phyloP scores from a whole-genome alignment of 1,139 yeast genomes.

The Lodderomyces jiufengensis region DNA sequence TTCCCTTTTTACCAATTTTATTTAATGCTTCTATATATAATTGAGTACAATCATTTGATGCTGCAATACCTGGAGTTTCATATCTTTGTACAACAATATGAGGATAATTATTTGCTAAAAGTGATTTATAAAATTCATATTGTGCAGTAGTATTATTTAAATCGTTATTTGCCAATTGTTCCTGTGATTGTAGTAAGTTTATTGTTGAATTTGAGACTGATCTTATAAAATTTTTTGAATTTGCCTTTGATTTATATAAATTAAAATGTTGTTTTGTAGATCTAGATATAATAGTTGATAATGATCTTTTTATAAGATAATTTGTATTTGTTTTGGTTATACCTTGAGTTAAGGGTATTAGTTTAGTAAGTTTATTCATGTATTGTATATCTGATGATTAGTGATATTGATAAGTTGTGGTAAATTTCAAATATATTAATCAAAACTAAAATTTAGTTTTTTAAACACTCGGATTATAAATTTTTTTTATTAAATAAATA shows the following conservation, averaged over 20 bases:
- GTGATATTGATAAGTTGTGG: not conserved
- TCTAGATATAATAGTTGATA: slow-evolving; percentile 1
- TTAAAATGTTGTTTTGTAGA: not conserved
- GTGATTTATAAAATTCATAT: slow-evolving; percentile 72
- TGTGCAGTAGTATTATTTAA: slow-evolving; percentile 66
- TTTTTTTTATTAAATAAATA: no score
- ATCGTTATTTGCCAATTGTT: slow-evolving; percentile 77
- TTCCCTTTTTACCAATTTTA: slow-evolving; percentile 70
- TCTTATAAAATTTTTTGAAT: slow-evolving; percentile 3
- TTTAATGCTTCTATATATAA: slow-evolving; percentile 78
- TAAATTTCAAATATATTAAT: no score
- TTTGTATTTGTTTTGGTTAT: not conserved
- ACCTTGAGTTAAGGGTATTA: slow-evolving; percentile 5
- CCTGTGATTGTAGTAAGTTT: slow-evolving; percentile 59
- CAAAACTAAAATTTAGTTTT: no score
- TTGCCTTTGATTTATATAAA: not conserved
- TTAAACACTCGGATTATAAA: no score
- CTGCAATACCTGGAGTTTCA: slow-evolving; percentile 87
- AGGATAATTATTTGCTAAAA: slow-evolving; percentile 79
- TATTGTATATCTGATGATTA: not conserved
- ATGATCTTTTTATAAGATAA: not conserved
- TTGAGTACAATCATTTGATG: slow-evolving; percentile 71
- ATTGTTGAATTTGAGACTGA: slow-evolving; percentile 21
- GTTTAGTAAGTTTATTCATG: slow-evolving; percentile 29
- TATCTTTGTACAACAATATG: slow-evolving; percentile 88